Percentiles rank a stretch among this genome's conserved stretches.
These are phyloP conservation scores for Aureobasidium sp. DNA, from an alignment of 2,329 filamentous ascomycete genomes.

Conservation along the genomic window DNA sequence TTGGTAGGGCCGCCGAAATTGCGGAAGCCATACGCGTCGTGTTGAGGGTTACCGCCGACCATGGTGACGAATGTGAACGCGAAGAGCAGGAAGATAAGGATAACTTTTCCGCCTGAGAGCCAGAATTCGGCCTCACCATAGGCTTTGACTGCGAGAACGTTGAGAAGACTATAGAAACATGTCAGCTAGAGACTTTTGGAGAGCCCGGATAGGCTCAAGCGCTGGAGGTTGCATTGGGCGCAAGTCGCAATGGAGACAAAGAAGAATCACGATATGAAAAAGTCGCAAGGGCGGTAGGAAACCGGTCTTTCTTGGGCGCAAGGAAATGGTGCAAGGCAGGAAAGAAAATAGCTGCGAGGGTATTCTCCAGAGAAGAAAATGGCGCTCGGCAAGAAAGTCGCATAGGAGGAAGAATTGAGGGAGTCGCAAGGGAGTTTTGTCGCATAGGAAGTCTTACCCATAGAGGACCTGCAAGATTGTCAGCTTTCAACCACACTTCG, in stretches of 20 bases:
- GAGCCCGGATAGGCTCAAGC: background rate
- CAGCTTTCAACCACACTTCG: background rate
- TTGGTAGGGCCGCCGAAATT: conserved; percentile 28
- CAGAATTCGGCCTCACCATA: conserved; percentile 39
- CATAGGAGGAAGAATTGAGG: background rate
- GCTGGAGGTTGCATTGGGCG: conserved; percentile 7
- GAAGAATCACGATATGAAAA: background rate
- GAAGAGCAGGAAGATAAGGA: conserved; percentile 36
- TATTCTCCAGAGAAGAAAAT: background rate
- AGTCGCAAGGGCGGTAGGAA: background rate
- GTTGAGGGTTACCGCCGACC: conserved; percentile 28
- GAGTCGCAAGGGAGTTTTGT: background rate
- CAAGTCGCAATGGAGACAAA: background rate
- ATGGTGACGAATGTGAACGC: conserved; percentile 23
- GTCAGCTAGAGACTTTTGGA: conserved; percentile 9
- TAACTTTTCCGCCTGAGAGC: conserved; percentile 38
- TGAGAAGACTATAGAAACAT: conserved; percentile 26
- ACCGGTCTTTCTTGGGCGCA: conserved; percentile 2
- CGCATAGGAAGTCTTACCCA: conserved; percentile 11
- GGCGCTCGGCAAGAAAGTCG: conserved; percentile 13
- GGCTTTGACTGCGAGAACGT: conserved; percentile 38
- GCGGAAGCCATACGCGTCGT: conserved; percentile 38
- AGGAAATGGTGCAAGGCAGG: conserved; percentile 7
- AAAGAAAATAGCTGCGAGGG: background rate
- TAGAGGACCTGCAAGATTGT: background rate